These are phyloP conservation scores for Rhododendron ferrugineum DNA, from an alignment of 148 eudicot genomes.

Conservation along the genomic window DNA sequence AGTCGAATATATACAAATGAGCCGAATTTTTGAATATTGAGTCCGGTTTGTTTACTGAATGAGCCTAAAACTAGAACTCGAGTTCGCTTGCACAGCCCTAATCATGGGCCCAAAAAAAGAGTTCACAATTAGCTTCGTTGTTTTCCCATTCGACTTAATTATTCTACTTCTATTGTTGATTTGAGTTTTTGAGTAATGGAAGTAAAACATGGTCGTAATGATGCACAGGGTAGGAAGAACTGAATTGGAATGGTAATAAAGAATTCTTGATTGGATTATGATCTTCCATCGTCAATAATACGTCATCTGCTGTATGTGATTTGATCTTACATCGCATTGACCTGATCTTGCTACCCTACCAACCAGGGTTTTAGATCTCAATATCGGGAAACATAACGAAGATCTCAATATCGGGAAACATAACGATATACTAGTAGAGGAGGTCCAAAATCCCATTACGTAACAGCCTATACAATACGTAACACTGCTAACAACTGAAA, in stretches of 20 bases:
- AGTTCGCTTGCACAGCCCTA: no score
- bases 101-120: not conserved
- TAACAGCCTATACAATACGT: not conserved
- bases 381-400: no score
- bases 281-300: not conserved
- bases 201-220: not conserved
- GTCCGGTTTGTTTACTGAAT: no score
- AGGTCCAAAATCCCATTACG: not conserved
- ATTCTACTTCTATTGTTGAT: not conserved
- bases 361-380: not conserved
- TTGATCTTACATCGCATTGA: not conserved
- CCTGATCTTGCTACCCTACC: not conserved
- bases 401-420: no score
- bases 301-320: not conserved
- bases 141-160: not conserved
- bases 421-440: no score
- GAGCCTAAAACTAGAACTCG: no score
- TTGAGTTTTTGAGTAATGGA: not conserved
- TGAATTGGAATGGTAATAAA: not conserved
- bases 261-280: not conserved
- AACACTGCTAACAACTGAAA: no score
- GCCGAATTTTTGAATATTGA: no score
- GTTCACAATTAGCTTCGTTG: not conserved
- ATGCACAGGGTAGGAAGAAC: not conserved
- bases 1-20: no score